phyloP scores from a whole-genome alignment of 495 filamentous ascomycete genomes.

The Tuber melanosporum region DNA sequence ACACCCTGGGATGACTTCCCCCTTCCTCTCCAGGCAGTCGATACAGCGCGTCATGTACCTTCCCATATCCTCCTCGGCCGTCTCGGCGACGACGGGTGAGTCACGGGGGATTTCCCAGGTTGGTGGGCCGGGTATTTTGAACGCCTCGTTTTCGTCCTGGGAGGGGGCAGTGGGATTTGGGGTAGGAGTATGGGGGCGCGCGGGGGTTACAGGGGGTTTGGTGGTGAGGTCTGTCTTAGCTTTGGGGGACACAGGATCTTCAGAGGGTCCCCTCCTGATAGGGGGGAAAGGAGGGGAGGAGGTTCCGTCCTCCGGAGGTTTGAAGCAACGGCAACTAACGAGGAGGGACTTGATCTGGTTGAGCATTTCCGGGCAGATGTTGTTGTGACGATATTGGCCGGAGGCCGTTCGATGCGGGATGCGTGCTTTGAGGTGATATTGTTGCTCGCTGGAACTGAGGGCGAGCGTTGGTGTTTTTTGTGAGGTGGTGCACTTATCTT shows the following conservation, averaged over 20 bases:
- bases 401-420: not conserved
- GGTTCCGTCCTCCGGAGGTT: not conserved
- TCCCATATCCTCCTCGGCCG: not conserved
- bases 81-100: not conserved
- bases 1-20: not conserved
- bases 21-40: constrained; percentile 1
- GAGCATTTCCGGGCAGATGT: not conserved
- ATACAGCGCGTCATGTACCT: not conserved
- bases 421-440: not conserved
- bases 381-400: not conserved
- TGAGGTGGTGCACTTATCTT: not conserved
- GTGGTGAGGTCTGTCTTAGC: not conserved
- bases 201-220: not conserved
- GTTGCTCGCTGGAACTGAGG: not conserved
- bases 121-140: not conserved
- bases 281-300: not conserved
- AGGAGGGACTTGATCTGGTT: not conserved
- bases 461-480: not conserved
- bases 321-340: not conserved
- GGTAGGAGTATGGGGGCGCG: not conserved
- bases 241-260: not conserved
- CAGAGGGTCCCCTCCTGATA: not conserved
- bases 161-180: not conserved
- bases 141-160: not conserved
- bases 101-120: not conserved